Evolutionary conservation across 306 rosid species (phyloP).

Genomic region (Trifolium repens): DNA sequence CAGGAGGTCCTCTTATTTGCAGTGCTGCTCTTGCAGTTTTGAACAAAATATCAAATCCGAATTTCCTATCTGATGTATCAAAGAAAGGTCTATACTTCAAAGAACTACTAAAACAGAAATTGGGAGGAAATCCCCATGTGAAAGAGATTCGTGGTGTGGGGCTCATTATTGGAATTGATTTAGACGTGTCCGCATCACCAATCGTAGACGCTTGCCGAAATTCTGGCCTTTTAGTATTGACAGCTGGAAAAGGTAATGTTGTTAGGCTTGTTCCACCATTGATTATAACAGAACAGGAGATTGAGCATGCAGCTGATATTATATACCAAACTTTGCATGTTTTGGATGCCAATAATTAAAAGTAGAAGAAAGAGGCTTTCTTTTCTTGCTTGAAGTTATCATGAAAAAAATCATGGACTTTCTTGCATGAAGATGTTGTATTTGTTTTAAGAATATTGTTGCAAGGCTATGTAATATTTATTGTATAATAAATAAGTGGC

Average conservation of each 20-base stretch:
- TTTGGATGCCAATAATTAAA: conserved; percentile 52
- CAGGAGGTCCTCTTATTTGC: conserved; percentile 78
- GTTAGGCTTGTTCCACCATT: conserved; percentile 92
- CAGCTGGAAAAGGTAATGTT: conserved; percentile 89
- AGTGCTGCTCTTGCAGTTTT: conserved; percentile 76
- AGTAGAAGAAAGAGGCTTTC: conserved; percentile 37
- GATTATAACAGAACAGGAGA: conserved; percentile 80
- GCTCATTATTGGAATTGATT: conserved; percentile 76
- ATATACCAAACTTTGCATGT: conserved; percentile 53
- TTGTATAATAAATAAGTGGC: conserved; percentile 18
- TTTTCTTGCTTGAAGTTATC: not conserved
- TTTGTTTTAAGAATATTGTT: conserved; percentile 6
- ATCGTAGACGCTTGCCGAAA: conserved; percentile 77
- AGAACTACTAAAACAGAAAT: conserved; percentile 67
- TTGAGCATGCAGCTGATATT: conserved; percentile 69
- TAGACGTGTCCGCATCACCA: conserved; percentile 72
- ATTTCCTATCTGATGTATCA: conserved; percentile 67
- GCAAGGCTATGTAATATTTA: conserved; percentile 1
- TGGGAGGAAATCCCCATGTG: conserved; percentile 74
- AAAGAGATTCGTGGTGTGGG: conserved; percentile 80
- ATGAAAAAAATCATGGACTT: not conserved
- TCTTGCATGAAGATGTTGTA: conserved; percentile 13
- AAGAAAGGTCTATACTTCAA: conserved; percentile 69
- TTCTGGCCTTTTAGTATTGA: conserved; percentile 71
- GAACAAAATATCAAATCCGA: conserved; percentile 67